Evolutionary conservation across 371 early-diverging fungal genomes (phyloP), one percentile per base, ranked within the genome.

Genomic region (Globomyces sp.): DNA sequence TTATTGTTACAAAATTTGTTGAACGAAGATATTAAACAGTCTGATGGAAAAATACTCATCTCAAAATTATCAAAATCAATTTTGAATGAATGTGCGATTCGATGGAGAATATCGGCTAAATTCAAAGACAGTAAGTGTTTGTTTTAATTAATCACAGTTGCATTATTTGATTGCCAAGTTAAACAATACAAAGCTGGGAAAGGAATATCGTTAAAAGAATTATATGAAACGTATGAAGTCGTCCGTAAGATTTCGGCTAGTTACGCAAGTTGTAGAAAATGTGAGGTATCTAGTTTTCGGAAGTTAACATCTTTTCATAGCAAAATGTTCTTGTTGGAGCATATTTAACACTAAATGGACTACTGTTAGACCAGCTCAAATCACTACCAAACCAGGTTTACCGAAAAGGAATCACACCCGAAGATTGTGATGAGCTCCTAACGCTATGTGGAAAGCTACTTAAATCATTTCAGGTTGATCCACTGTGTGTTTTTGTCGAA

Each of bases 71-170:
- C 73, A 47, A 65, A 69, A 37, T 49, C 61, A 24, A 50, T 79
- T 10, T 62, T 79, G 10, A 68, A 59, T 4, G 77, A 79, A 63
- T 75, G 75, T 62, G 76, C 75, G 3, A 34, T 71, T 46, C 71
- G 76, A 41, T 76, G 76, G 77, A 68, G 57, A 11, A 6, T 76
- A 4, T 65, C 70, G 1, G 70, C 68, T 48, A 70, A 73, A 40
- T 76, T 43, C 67, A 64, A 72, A 11, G 74, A 76, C 5, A 24
- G 24, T 24, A 24, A 24, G 24, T 24, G 24, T 24, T 24, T 24
- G 24, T 24, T 24, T 24, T 24, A 24, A 24, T 24, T 24, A 24
- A 24, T 24, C 24, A 24, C 24, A 24, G 47, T 76, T 34, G 73
- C 68, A 1, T 13, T 67, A 0, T 58, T 74, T 52, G 74, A 75